Conservation (phyloP, 805 yeast species). For the Teunomyces kruisii region DNA sequence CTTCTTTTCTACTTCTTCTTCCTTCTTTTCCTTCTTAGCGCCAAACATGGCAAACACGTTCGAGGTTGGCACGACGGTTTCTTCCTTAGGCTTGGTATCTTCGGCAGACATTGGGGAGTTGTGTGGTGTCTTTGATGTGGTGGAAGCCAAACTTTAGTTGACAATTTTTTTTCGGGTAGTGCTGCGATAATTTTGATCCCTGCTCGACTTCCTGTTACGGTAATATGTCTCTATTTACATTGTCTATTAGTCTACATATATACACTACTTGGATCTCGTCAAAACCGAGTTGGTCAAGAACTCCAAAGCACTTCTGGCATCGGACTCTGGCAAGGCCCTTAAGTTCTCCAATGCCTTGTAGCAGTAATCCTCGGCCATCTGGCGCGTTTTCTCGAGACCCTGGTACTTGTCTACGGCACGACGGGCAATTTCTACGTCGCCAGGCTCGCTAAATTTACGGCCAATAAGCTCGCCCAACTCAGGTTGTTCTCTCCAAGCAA, state of each 20-base stretch:
- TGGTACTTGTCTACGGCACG: slow-evolving; percentile 64
- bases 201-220: slow-evolving; percentile 9
- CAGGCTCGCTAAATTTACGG: slow-evolving; percentile 75
- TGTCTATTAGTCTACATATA: slow-evolving; percentile 4
- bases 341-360: slow-evolving; percentile 71
- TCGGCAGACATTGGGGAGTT: slow-evolving; percentile 27
- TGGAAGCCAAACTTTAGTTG: neutral
- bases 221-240: slow-evolving; percentile 4
- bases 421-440: slow-evolving; percentile 84
- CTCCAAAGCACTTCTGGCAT: slow-evolving; percentile 84
- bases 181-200: neutral
- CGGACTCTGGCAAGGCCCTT: slow-evolving; percentile 78
- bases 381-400: slow-evolving; percentile 76
- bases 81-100: slow-evolving; percentile 27
- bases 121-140: neutral
- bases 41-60: slow-evolving; percentile 95
- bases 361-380: slow-evolving; percentile 77
- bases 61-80: slow-evolving; percentile 53
- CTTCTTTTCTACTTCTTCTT: slow-evolving; percentile 33
- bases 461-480: slow-evolving; percentile 80
- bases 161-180: slow-evolving; percentile 4
- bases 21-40: slow-evolving; percentile 75
- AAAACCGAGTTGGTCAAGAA: slow-evolving; percentile 79
- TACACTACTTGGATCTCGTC: slow-evolving; percentile 66
- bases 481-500: slow-evolving; percentile 89